phyloP scores from a whole-genome alignment of 148 eudicot species.

The Drosera capensis region DNA sequence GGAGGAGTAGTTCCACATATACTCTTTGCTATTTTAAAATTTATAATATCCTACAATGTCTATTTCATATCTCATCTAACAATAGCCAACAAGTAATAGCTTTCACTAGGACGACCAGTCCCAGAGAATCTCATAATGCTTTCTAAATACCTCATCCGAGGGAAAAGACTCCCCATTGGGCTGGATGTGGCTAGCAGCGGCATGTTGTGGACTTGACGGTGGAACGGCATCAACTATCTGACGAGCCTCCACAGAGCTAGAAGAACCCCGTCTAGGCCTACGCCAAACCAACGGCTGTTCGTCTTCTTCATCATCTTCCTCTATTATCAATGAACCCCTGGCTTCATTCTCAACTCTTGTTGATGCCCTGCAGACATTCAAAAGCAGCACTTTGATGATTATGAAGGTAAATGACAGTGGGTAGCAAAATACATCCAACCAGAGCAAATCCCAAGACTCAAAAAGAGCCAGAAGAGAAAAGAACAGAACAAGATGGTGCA shows the following conservation, averaged over 20 bases:
- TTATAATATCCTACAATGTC: too few relatives aligned
- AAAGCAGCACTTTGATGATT: too few relatives aligned
- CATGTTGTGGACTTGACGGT: constrained; percentile 27
- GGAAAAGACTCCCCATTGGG: constrained; percentile 30
- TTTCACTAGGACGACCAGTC: background rate
- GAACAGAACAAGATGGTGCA: background rate
- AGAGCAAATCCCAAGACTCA: too few relatives aligned
- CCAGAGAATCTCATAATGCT: background rate
- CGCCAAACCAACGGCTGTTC: constrained; percentile 70
- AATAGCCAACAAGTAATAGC: too few relatives aligned
- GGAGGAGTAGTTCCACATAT: too few relatives aligned
- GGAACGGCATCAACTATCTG: constrained; percentile 32
- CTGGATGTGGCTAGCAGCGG: constrained; percentile 18
- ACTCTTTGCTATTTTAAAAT: too few relatives aligned
- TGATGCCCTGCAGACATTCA: constrained; percentile 12
- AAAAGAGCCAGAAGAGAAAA: constrained; percentile 2
- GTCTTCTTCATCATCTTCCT: constrained; percentile 67
- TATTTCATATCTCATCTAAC: too few relatives aligned
- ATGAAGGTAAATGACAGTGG: too few relatives aligned
- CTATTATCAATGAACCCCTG: constrained; percentile 51
- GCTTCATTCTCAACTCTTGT: constrained; percentile 33
- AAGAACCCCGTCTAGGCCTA: constrained; percentile 47
- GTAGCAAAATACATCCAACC: too few relatives aligned
- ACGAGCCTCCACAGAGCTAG: constrained; percentile 23
- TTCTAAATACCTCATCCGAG: constrained; percentile 47